Base-by-base conservation (phyloP, 805 yeast genomes). In the Metschnikowia santaceciliae region DNA sequence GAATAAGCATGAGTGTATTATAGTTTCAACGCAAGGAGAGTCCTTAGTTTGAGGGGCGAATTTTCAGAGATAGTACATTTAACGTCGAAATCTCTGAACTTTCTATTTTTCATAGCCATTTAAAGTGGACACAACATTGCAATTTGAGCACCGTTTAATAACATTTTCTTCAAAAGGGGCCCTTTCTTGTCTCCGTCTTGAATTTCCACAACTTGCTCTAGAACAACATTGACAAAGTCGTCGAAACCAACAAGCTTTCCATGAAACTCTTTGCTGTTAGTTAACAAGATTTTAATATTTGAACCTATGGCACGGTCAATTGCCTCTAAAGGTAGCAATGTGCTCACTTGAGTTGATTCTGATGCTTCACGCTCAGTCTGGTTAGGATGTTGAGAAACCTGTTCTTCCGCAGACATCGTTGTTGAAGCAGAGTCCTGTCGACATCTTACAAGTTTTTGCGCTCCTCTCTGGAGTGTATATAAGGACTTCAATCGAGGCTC, bases 171-270 rank as follows among this genome's bases (percentile, higher is more conserved):
- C 44, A 68, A 61, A 23, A 80, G 75, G 19, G 73, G 75, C 33
- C 71, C 75, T 39, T 74, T 69, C 50, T 66, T 62, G 4, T 77
- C 78, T 34, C 75, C 76, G 39, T 67, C 71, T 47, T 76, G 80
- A 3, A 63, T 62, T 49, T 88, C 96, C 7, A 78, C 77, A 35
- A 86, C 97, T 60, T 91, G 84, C 59, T 87, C 88, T 47, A 94
- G 76, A 10, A 94, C 96, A 68, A 91, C 83, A 64, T 89, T 94
- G 53, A 94, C 97, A 61, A 86, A 92, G 68, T 94, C 98, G 66
- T 94, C 99, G 67, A 92, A 92, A 1, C 98, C 98, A 30, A 86
- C 80, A 47, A 94, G 74, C 3, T 83, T 88, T 1, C 99, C 99
- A n/a, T 80, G 78, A 65, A 90, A 94, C 65, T 91, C 97, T 65